phyloP scores from a whole-genome alignment of 2,329 filamentous ascomycete genomes.

The Hymenoscyphus fructigenus region DNA sequence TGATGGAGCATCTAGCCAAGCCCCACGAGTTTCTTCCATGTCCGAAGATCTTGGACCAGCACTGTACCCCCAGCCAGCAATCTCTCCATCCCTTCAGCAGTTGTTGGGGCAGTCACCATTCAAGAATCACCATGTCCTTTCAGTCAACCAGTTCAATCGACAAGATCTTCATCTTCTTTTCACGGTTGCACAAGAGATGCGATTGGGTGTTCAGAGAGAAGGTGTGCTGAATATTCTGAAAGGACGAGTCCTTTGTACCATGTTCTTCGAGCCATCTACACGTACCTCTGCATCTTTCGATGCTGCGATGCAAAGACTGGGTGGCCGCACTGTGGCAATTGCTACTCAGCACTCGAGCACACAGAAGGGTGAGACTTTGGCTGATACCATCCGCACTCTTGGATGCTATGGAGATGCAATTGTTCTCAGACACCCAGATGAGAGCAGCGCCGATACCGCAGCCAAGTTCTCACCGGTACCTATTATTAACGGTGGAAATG shows the following conservation, averaged over 20 bases:
- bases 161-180: conserved; percentile 90
- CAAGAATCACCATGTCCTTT: conserved; percentile 86
- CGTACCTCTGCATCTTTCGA: conserved; percentile 95
- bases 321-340: conserved; percentile 80
- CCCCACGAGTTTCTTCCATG: conserved; percentile 33
- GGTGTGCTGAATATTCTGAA: conserved; percentile 85
- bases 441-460: conserved; percentile 76
- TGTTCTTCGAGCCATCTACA: conserved; percentile 98
- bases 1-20: conserved; percentile 39
- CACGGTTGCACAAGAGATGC: conserved; percentile 97
- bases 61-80: conserved; percentile 49
- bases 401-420: conserved; percentile 94
- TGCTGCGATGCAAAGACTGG: conserved; percentile 96
- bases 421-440: conserved; percentile 90
- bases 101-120: conserved; percentile 80
- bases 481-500: conserved; percentile 96
- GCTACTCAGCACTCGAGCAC: conserved; percentile 83
- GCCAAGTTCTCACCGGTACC: conserved; percentile 87
- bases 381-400: conserved; percentile 90
- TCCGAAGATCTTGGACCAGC: conserved; percentile 49
- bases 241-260: conserved; percentile 80
- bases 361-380: conserved; percentile 89
- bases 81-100: conserved; percentile 64
- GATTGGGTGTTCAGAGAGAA: conserved; percentile 87
- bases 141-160: conserved; percentile 85